A percentile compares a stretch with the other conserved stretches of the same genome.
Conservation (phyloP, 306 rosid genomes). For the Malus sylvestris region DNA sequence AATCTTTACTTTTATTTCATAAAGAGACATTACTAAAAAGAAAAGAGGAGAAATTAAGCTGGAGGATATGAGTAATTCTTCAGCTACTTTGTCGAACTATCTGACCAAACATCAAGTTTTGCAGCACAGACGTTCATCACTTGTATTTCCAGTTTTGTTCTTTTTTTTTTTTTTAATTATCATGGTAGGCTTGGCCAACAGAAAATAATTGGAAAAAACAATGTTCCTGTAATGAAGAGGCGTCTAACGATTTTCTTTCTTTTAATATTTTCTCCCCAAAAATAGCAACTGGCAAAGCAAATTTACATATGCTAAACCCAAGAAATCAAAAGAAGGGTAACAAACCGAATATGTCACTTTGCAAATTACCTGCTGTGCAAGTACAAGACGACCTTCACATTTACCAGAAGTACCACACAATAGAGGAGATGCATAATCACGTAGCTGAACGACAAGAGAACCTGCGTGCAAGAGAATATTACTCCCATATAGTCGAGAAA, state of each 20-base stretch:
- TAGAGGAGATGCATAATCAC: conserved; percentile 76
- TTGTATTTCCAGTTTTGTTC: background rate
- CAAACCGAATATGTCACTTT: conserved; percentile 3
- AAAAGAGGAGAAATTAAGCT: background rate
- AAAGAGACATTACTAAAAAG: too few relatives aligned
- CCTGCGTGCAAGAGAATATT: conserved; percentile 61
- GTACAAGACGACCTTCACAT: conserved; percentile 82
- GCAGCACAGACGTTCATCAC: background rate
- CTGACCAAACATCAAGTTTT: background rate
- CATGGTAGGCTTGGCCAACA: background rate
- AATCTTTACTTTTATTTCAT: too few relatives aligned
- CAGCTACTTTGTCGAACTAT: background rate
- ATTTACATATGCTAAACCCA: background rate
- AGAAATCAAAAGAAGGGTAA: conserved; percentile 2
- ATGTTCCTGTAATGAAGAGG: background rate
- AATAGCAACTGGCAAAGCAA: background rate
- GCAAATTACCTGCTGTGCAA: conserved; percentile 86
- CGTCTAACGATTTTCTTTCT: background rate
- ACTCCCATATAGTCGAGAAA: conserved; percentile 83
- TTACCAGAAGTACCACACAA: conserved; percentile 70
- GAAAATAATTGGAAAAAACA: background rate
- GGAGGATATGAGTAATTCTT: background rate
- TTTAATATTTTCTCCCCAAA: background rate
- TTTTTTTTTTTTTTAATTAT: conserved; percentile 1
- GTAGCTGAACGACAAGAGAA: conserved; percentile 68